phyloP scores from a whole-genome alignment of 257 asterid genomes.

The Nicotiana otophora region DNA sequence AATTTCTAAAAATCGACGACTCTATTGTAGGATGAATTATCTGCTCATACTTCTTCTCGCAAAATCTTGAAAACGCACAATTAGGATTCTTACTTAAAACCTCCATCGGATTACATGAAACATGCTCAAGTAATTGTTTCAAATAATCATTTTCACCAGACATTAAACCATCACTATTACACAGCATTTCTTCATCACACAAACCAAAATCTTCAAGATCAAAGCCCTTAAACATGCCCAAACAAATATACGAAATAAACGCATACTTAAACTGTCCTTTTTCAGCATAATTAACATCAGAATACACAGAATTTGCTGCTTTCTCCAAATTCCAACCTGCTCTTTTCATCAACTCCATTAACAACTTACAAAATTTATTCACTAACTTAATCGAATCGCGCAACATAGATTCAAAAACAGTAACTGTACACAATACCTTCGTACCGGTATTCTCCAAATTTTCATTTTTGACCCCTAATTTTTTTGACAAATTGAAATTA shows the following conservation, averaged over 20 bases:
- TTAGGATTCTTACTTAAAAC: constrained; percentile 55
- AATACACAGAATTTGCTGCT: constrained; percentile 57
- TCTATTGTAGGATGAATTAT: constrained; percentile 91
- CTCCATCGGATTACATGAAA: constrained; percentile 73
- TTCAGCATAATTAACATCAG: constrained; percentile 48
- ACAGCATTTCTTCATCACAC: constrained; percentile 19
- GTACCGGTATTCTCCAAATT: constrained; percentile 24
- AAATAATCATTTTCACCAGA: constrained; percentile 29
- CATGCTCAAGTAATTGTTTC: constrained; percentile 64
- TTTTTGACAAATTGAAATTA: constrained; percentile 41
- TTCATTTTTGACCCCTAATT: constrained; percentile 37
- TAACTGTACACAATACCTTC: constrained; percentile 54
- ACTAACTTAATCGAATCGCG: constrained; percentile 57
- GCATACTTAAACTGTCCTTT: constrained; percentile 66
- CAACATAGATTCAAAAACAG: constrained; percentile 79
- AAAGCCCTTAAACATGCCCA: constrained; percentile 74
- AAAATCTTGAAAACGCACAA: constrained; percentile 65
- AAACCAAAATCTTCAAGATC: constrained; percentile 60
- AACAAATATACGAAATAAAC: constrained; percentile 59
- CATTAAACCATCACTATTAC: constrained; percentile 28
- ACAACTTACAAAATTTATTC: constrained; percentile 60
- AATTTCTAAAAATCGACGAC: constrained; percentile 64
- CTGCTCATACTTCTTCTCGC: constrained; percentile 76
- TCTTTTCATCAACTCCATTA: constrained; percentile 68
- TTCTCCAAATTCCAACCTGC: constrained; percentile 84